Percentiles rank a stretch among this genome's conserved stretches.
Conservation (phyloP, 1,139 yeast genomes). For the Pichia sp. region DNA sequence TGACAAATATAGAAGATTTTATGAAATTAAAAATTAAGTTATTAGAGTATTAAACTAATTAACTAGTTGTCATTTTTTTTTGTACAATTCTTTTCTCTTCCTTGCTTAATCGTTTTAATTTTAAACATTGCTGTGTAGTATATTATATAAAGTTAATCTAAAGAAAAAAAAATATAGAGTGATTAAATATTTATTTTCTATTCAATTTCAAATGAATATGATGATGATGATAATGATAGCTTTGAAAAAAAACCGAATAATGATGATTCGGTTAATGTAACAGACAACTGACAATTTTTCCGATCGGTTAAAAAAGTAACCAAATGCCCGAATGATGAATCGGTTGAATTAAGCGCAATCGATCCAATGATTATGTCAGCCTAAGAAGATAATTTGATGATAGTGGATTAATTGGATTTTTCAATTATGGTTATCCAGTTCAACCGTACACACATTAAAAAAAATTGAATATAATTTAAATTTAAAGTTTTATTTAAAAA, state of each 20-base stretch:
- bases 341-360: slow-evolving; percentile 10
- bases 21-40: slow-evolving; percentile 36
- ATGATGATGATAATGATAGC: background rate
- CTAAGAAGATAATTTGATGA: slow-evolving; percentile 12
- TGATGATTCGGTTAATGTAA: too few species aligned
- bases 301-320: background rate
- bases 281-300: background rate
- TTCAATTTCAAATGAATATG: background rate
- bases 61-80: too few species aligned
- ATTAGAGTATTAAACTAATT: background rate
- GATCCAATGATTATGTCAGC: slow-evolving; percentile 12
- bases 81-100: background rate
- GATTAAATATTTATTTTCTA: background rate
- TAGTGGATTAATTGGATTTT: slow-evolving; percentile 6
- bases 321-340: slow-evolving; percentile 12
- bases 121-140: background rate
- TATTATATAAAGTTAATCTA: background rate
- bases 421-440: slow-evolving; percentile 15
- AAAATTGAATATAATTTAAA: too few species aligned
- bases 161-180: background rate
- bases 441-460: too few species aligned
- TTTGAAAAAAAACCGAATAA: too few species aligned
- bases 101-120: background rate
- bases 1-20: slow-evolving; percentile 82
- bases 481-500: too few species aligned